Conservation (phyloP, 345 rosid genomes). For the Acer yangbiense region DNA sequence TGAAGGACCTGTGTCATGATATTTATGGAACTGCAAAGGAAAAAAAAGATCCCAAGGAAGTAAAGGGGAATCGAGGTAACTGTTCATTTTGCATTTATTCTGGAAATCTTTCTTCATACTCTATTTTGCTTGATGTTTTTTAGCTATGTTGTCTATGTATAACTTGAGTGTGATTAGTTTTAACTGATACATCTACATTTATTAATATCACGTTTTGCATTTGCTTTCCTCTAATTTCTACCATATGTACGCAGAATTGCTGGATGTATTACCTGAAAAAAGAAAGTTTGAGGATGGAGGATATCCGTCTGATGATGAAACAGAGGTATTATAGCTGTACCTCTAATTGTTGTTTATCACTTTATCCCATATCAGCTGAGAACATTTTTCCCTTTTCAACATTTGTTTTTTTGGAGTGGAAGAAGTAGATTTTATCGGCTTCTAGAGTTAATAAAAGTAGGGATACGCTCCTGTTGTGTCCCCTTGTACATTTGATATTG, state of each 20-base stretch:
- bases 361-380: not conserved
- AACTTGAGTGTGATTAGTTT: not conserved
- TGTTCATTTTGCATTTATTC: not conserved
- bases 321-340: constrained; percentile 34
- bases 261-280: constrained; percentile 71
- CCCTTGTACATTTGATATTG: not conserved
- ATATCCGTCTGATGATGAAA: constrained; percentile 68
- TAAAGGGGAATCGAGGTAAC: constrained; percentile 58
- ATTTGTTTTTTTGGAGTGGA: not conserved
- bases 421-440: not conserved
- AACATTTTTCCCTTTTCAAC: not conserved
- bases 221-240: not conserved
- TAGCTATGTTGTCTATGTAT: not conserved
- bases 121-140: not conserved
- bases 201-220: not conserved
- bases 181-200: not conserved
- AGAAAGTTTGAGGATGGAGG: constrained; percentile 77
- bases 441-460: not conserved
- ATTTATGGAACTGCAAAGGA: constrained; percentile 48
- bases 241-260: constrained; percentile 39
- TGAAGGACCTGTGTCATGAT: constrained; percentile 73
- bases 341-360: not conserved
- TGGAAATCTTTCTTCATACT: not conserved
- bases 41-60: constrained; percentile 55
- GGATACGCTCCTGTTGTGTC: not conserved